phyloP scores from a whole-genome alignment of 2,329 filamentous ascomycete genomes.

The Dactylella cylindrospora region DNA sequence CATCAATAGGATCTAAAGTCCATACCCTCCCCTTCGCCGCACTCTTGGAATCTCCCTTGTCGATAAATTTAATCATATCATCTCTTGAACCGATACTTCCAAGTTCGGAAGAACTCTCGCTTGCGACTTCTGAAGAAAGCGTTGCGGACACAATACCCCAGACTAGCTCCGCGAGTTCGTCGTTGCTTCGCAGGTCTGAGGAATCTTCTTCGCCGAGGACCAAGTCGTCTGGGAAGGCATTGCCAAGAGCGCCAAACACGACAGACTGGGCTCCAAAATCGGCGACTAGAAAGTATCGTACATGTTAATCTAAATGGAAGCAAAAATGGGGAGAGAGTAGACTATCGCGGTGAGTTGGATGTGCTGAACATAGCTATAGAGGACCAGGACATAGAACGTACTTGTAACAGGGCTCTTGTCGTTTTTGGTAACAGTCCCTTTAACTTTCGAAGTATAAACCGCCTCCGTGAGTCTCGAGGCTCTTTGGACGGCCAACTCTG shows the following conservation, averaged over 20 bases:
- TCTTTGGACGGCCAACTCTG: slow-evolving; percentile 84
- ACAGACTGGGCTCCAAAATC: slow-evolving; percentile 97
- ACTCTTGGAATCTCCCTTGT: slow-evolving; percentile 69
- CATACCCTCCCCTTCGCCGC: slow-evolving; percentile 79
- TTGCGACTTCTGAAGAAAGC: background rate
- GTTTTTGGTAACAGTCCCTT: slow-evolving; percentile 90
- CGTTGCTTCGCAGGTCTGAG: slow-evolving; percentile 71
- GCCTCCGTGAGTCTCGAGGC: slow-evolving; percentile 73
- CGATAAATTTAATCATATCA: slow-evolving; percentile 67
- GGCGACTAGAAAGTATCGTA: slow-evolving; percentile 59
- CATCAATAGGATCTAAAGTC: slow-evolving; percentile 96
- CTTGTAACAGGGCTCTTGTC: slow-evolving; percentile 94
- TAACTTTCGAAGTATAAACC: slow-evolving; percentile 83
- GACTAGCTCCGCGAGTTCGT: slow-evolving; percentile 69
- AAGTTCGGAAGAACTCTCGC: slow-evolving; percentile 40
- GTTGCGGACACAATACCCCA: slow-evolving; percentile 59
- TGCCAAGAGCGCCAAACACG: slow-evolving; percentile 85
- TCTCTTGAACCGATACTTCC: slow-evolving; percentile 68
- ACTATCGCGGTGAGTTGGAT: background rate
- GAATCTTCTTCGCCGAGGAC: slow-evolving; percentile 97
- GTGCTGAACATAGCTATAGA: background rate
- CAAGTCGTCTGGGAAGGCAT: slow-evolving; percentile 85
- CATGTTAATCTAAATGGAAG: background rate
- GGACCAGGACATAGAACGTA: slow-evolving; percentile 15
- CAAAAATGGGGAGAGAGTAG: background rate